Base-by-base conservation (phyloP, 2,329 filamentous ascomycete genomes). In the Phialocephala subalpina region DNA sequence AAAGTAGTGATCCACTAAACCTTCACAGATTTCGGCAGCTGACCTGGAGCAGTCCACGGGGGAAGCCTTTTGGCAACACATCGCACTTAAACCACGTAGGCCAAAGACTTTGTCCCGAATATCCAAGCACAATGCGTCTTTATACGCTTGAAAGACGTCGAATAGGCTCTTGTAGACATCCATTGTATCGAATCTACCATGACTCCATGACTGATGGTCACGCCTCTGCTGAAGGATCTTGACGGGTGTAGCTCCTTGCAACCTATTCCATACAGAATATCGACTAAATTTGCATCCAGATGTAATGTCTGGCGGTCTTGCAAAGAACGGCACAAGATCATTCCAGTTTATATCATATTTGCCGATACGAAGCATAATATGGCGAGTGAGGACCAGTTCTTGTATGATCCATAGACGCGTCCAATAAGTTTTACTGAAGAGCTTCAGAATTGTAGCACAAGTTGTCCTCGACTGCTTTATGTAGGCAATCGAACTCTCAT, bases 91-190 rank as follows among this genome's bases (percentile, higher is more conserved):
- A 18, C 49, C 27, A 6, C 49, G 22, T 14, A 53, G 25, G 25
- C 49, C 49, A n/a, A 53, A 53, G 25, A 53, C 49, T 18, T 53
- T 53, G 14, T 29, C 49, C 14, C 49, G 49, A 8, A 53, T 18
- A 33, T 53, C 22, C 11, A 22, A 22, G 29, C 49, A 53, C 14
- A 22, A 7, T 6, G 49, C 22, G 3, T 33, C 18, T 33, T 33
- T 33, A 25, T 53, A 53, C 5, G 25, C 14, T 18, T 53, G 25
- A 33, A 33, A 53, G 12, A 53, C 11, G 5, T n/a, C 25, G 18
- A 53, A 53, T 2, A 53, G 25, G 45, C n/a, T 49, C 2, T n/a
- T 22, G n/a, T 22, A n/a, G n/a, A 22, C 11, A 12, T 22, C 22
- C n/a, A 22, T 33, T 33, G 29, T 16, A 18, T 42, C n/a, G 40